Evolutionary conservation across 2,329 filamentous ascomycete species (phyloP), one percentile per base, ranked within the genome.

Genomic region (Hirsutella thompsonii): DNA sequence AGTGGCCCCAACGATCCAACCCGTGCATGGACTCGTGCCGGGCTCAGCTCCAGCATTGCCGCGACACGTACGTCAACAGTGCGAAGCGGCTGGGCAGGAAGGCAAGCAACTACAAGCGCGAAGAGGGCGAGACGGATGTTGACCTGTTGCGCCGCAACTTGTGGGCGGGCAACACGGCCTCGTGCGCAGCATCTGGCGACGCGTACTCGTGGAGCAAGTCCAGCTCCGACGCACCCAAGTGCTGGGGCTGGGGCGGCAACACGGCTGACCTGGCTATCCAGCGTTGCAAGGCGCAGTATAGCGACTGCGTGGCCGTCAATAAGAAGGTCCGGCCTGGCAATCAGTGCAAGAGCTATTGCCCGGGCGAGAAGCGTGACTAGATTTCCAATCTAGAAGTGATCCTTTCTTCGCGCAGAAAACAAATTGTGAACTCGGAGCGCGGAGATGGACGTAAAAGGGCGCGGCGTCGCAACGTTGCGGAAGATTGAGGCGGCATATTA

Each of bases 21-120:
- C 72, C 65, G 39, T 76, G 72, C 52, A 50, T 58, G 39, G 69
- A 71, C 47, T 70, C 72, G 23, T 76, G 72, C 61, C 62, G 68
- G 55, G 58, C 60, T 39, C 72, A 76, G 60, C 71, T 66, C 53
- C 51, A 66, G 29, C 55, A 65, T 41, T 76, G 72, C 52, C 49
- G 62, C 20, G 54, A 53, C 33, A 64, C 66, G 32, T 76, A 76
- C 49, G 68, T 65, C 42, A 52, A 70, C 55, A 63, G 66, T 34
- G 74, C 71, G 59, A 59, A 60, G 49, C 48, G 47, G 36, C 46
- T 56, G 20, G 50, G 52, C 43, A 48, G 49, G 38, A 50, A 53
- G 44, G 47, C 47, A 44, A 48, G 47, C 36, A 52, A 52, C 43
- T 46, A 49, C 39, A 50, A 50, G 45, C 55, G 54, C 30, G 30